Base-by-base conservation (phyloP, 768 basidiomycete species). In the Chalciporus sphaerocephalus region DNA sequence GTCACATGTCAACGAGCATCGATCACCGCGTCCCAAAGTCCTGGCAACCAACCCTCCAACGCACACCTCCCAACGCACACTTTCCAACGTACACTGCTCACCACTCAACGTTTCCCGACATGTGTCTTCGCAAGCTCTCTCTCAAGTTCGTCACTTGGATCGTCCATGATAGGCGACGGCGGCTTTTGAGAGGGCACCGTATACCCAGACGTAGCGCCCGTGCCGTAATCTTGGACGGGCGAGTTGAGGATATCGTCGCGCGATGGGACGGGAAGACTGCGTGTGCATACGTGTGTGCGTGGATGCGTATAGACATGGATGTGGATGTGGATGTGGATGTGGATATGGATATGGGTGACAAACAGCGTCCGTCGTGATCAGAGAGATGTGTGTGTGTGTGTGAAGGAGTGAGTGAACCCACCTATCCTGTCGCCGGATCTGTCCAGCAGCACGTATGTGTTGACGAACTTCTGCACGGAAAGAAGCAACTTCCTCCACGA, bases 391-490 rank as follows among this genome's bases (percentile, higher is more conserved):
- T n/a, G n/a, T n/a, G n/a, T n/a, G n/a, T n/a, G n/a, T n/a, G 5
- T 32, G 25, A 10, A 13, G 13, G 18, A 11, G 28, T 24, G 10
- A 17, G 2, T 35, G 3, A 12, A 43, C 62, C 47, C 46, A 86
- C 87, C 82, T 88, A 51, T 89, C 87, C 62, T 89, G 85, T 41
- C 83, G 73, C 40, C 85, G 82, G 37, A 87, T 78, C 61, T 87
- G 86, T 5, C 81, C 81, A 9, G 80, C 71, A 1, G 79, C 80
- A 28, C 87, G 73, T 11, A 86, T 81, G 57, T 93, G 91, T n/a
- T 78, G 75, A 44, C 95, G 80, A 7, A 98, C 94, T 62, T 93
- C 84, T 8, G 85, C 78, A 28, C 96, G 82, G 81, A 99, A 98
- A 11, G 76, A 63, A 49, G 81, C 82, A 30, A 97, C 95, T 66